These are phyloP conservation scores for Cenococcum geophilum DNA, from an alignment of 495 filamentous ascomycete species.

Conservation along the genomic window DNA sequence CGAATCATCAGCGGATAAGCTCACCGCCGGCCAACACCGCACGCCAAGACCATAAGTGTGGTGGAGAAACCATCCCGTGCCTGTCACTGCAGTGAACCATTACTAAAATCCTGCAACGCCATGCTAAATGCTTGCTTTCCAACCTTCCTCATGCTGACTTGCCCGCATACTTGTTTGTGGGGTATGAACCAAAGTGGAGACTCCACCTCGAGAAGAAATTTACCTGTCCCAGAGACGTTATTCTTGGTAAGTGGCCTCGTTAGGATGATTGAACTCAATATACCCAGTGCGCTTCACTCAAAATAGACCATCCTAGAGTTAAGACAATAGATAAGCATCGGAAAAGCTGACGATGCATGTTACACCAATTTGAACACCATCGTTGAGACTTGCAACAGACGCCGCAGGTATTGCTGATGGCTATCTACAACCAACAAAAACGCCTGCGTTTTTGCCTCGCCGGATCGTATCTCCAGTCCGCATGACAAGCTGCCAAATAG, in stretches of 20 bases:
- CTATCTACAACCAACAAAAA: slow-evolving; percentile 2
- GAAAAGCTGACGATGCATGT: no score
- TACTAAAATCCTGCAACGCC: background rate
- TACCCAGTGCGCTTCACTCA: no score
- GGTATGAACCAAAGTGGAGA: slow-evolving; percentile 2
- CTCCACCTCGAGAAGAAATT: background rate
- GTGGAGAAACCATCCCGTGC: background rate
- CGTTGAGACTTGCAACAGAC: no score
- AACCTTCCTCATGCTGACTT: background rate
- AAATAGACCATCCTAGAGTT: no score
- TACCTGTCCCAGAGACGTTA: background rate
- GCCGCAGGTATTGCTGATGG: background rate
- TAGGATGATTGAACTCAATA: no score
- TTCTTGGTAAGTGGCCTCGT: no score
- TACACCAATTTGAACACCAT: no score
- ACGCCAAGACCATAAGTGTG: background rate
- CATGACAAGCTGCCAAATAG: background rate
- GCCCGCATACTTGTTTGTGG: slow-evolving; percentile 1
- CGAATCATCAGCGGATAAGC: slow-evolving; percentile 2
- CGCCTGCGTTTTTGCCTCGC: background rate
- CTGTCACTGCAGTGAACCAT: background rate
- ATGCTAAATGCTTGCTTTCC: no score
- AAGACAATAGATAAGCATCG: no score
- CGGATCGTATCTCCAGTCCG: background rate
- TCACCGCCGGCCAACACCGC: background rate